Conservation (phyloP, 768 basidiomycete genomes). For the Lactarius trivialis region DNA sequence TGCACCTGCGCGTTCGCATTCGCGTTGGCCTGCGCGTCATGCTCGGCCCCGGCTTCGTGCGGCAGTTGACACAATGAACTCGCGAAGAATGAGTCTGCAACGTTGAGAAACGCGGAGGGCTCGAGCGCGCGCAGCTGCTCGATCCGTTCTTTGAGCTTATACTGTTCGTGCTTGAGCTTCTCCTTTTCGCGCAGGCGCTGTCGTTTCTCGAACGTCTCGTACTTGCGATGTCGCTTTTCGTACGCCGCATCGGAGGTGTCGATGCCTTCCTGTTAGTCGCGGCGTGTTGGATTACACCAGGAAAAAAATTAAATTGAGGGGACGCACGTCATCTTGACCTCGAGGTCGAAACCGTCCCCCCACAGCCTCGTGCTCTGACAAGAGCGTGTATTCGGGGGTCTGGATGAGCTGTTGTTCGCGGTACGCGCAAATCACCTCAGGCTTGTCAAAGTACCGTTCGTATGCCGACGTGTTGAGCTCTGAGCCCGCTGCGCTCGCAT, state of each 20-base stretch:
- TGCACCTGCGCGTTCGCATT: slow-evolving; percentile 26
- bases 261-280: slow-evolving; percentile 37
- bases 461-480: slow-evolving; percentile 54
- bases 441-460: slow-evolving; percentile 70
- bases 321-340: slow-evolving; percentile 62
- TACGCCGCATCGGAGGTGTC: slow-evolving; percentile 80
- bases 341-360: slow-evolving; percentile 68
- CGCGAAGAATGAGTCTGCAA: slow-evolving; percentile 51
- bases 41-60: slow-evolving; percentile 34
- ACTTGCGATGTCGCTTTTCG: slow-evolving; percentile 77
- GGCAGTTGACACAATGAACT: slow-evolving; percentile 31
- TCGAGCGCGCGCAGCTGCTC: slow-evolving; percentile 78
- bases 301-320: slow-evolving; percentile 12
- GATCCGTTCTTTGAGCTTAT: slow-evolving; percentile 84
- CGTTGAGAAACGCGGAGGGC: slow-evolving; percentile 54
- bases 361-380: slow-evolving; percentile 46
- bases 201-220: slow-evolving; percentile 81
- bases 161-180: slow-evolving; percentile 86
- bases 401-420: slow-evolving; percentile 66
- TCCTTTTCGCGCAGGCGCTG: slow-evolving; percentile 85
- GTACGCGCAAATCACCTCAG: slow-evolving; percentile 68
- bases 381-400: slow-evolving; percentile 59
- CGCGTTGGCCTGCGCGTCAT: not conserved
- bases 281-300: slow-evolving; percentile 13
- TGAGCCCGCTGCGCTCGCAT: slow-evolving; percentile 32